These are phyloP conservation scores for Auriscalpium microsporum DNA, from an alignment of 768 basidiomycete species.

Conservation along the genomic window DNA sequence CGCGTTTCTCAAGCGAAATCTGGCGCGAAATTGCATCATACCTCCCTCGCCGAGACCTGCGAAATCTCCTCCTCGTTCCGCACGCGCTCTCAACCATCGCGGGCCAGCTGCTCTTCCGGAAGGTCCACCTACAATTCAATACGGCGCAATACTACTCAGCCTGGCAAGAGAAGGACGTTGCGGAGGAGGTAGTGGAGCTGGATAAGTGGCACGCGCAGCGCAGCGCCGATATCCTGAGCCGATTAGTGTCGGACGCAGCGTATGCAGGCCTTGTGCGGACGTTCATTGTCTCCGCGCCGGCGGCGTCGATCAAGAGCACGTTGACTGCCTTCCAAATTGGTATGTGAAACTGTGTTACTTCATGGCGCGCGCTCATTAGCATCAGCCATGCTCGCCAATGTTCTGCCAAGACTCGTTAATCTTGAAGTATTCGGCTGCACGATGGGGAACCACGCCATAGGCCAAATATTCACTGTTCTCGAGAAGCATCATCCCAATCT, in stretches of 20 bases:
- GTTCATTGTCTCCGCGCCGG: constrained; percentile 48
- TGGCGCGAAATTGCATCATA: constrained; percentile 62
- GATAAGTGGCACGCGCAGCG: constrained; percentile 51
- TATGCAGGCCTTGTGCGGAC: constrained; percentile 54
- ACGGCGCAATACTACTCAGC: constrained; percentile 15
- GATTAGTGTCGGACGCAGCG: constrained; percentile 49
- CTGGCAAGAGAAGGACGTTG: constrained; percentile 19
- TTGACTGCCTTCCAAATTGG: constrained; percentile 59
- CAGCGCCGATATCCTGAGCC: constrained; percentile 64
- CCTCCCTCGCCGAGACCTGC: constrained; percentile 59
- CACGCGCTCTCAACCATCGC: constrained; percentile 65
- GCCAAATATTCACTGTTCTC: constrained; percentile 43
- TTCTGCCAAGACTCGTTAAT: constrained; percentile 52
- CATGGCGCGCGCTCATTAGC: background rate
- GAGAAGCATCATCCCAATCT: constrained; percentile 42
- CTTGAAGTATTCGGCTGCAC: constrained; percentile 53
- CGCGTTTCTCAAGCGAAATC: constrained; percentile 57
- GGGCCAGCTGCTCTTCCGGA: constrained; percentile 55
- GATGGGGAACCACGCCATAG: constrained; percentile 44
- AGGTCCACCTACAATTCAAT: constrained; percentile 57
- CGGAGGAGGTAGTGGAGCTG: constrained; percentile 21
- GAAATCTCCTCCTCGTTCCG: constrained; percentile 53
- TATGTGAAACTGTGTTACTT: constrained; percentile 18
- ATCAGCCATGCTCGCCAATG: constrained; percentile 51
- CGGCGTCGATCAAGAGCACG: constrained; percentile 33